These are phyloP conservation scores for Colletotrichum neosansevieriae DNA, from an alignment of 2,329 filamentous ascomycete genomes.

Conservation along the genomic window DNA sequence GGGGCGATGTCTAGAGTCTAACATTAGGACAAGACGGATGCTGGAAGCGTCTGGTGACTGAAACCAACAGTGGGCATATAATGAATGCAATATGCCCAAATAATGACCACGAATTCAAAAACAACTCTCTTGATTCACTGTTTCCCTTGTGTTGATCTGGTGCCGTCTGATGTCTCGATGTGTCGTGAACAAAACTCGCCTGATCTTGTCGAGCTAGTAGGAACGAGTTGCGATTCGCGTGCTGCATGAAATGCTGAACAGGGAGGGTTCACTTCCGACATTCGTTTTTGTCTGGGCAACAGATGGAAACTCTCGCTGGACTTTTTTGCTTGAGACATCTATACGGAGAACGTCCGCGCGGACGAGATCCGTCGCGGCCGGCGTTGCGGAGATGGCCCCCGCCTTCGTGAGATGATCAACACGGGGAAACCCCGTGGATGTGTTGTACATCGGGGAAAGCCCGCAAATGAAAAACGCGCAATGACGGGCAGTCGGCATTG, in stretches of 20 bases:
- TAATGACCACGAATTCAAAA: slow-evolving; percentile 27
- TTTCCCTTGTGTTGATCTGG: too few relatives aligned
- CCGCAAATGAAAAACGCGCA: background rate
- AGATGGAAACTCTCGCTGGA: too few relatives aligned
- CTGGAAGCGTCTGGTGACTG: background rate
- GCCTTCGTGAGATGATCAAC: background rate
- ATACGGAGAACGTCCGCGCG: background rate
- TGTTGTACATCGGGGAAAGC: background rate
- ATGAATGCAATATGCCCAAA: slow-evolving; percentile 38
- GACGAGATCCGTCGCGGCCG: background rate
- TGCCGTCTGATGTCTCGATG: background rate
- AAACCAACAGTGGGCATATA: slow-evolving; percentile 28
- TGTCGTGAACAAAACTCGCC: background rate
- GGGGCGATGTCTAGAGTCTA: slow-evolving; percentile 30
- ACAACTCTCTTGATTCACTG: background rate
- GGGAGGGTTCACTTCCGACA: background rate
- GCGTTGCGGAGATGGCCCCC: background rate
- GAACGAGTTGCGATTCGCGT: background rate
- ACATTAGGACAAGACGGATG: background rate
- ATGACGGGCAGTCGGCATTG: slow-evolving; percentile 3
- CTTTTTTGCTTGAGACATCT: too few relatives aligned
- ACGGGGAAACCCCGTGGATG: background rate
- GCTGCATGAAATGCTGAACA: slow-evolving; percentile 7
- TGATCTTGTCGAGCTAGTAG: background rate
- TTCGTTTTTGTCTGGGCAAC: slow-evolving; percentile 1